Percentiles rank a stretch among this genome's conserved stretches.
phyloP scores from a whole-genome alignment of 768 basidiomycete species.

The Lentinula edodes region DNA sequence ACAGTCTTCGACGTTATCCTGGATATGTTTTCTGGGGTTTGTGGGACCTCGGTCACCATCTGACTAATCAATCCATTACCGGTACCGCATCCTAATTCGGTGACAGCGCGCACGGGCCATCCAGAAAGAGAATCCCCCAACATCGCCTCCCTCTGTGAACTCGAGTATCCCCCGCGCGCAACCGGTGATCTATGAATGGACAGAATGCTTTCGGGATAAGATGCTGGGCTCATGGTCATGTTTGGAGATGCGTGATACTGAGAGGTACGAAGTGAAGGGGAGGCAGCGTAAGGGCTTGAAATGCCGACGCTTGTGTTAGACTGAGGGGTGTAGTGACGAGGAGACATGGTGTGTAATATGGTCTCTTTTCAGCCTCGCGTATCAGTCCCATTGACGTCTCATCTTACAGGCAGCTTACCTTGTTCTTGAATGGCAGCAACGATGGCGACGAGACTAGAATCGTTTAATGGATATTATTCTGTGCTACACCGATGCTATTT shows the following conservation, averaged over 20 bases:
- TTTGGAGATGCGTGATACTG: not conserved
- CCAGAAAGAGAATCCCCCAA: not conserved
- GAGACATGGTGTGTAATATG: not conserved
- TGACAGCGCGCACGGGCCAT: not conserved
- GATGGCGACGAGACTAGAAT: not conserved
- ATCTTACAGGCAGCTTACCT: not conserved
- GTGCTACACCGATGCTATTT: not conserved
- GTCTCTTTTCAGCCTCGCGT: not conserved
- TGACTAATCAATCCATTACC: not conserved
- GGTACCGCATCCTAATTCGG: not conserved
- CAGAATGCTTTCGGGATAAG: not conserved
- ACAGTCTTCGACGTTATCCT: not conserved
- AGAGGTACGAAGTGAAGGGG: not conserved
- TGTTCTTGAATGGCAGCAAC: not conserved
- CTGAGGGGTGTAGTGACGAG: not conserved
- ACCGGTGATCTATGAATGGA: not conserved
- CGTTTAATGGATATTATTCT: not conserved
- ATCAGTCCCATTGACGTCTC: not conserved
- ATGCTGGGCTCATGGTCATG: not conserved
- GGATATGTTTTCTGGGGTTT: not conserved
- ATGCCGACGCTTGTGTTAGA: not conserved
- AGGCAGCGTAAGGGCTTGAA: not conserved
- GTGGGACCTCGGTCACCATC: not conserved
- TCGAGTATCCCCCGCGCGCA: not conserved
- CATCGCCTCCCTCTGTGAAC: not conserved